A percentile compares a stretch with the other conserved stretches of the same genome.
phyloP scores from a whole-genome alignment of 2,329 filamentous ascomycete species.

The Aspergillus novofumigatus region DNA sequence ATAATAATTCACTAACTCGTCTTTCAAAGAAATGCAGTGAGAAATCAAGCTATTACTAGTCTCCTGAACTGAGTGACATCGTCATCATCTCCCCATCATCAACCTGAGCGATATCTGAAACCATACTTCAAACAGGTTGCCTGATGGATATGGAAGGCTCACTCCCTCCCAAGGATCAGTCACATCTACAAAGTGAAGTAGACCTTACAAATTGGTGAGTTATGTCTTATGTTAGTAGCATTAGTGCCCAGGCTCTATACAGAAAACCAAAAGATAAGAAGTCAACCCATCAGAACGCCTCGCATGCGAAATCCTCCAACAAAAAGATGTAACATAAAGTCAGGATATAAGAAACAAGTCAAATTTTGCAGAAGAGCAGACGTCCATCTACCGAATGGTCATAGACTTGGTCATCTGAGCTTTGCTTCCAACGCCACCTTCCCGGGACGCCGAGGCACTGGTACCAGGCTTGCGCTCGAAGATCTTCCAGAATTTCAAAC shows the following conservation, averaged over 20 bases:
- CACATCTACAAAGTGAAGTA: neutral
- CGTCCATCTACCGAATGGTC: constrained; percentile 69
- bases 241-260: neutral
- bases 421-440: constrained; percentile 68
- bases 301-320: neutral
- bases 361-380: constrained; percentile 2
- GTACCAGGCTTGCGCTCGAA: constrained; percentile 96
- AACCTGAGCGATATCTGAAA: too few species aligned
- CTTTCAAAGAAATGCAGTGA: neutral
- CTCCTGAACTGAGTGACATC: neutral
- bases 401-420: constrained; percentile 90
- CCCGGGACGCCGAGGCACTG: constrained; percentile 57
- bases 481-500: constrained; percentile 99
- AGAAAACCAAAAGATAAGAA: neutral
- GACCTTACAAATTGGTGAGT: neutral
- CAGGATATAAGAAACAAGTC: constrained; percentile 2
- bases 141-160: neutral
- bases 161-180: too few species aligned
- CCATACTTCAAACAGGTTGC: neutral
- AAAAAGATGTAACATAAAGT: neutral
- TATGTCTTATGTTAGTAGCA: neutral
- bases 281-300: neutral
- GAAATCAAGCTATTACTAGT: neutral
- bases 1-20: neutral
- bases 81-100: neutral